Base-by-base conservation (phyloP, 2,329 filamentous ascomycete species). In the Fusarium ambrosium region DNA sequence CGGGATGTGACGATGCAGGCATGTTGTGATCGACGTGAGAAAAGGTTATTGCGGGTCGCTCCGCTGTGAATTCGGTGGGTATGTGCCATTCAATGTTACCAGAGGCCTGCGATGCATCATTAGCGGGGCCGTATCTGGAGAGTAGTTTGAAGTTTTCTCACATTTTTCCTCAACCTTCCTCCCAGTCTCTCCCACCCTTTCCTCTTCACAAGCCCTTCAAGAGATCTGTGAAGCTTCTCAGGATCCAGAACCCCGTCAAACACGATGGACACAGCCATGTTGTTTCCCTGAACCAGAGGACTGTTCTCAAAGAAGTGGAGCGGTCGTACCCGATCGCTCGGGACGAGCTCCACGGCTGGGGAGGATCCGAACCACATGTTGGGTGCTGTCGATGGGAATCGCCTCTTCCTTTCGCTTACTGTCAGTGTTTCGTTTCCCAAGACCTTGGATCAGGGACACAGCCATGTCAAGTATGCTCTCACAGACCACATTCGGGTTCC, bases 281-380 rank as follows among this genome's bases (percentile, higher is more conserved):
- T 70, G 6, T 71, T 69, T 16, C 68, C 64, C 41, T 73, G 58
- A 2, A 69, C 64, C 4, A 73, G 39, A 11, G 66, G 70, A 9
- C 61, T 73, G 22, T 62, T 51, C 22, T 75, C 72, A n/a, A 73
- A 72, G 60, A 61, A 66, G 13, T 75, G 71, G 16, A 75, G 43
- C 8, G 72, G 65, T 7, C 66, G 53, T 7, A 73, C 45, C 27
- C 64, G 48, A 53, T 75, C 72, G 6, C 58, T 59, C 9, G 64
- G 43, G 58, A 71, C 61, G 36, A 29, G 45, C 56, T 68, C 61
- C 61, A 70, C 68, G 51, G 64, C 37, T 10, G 68, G 68, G 59
- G 66, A 51, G 13, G 63, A 51, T 14, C 68, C 68, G 53, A 70
- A 63, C 24, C 45, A 51, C 45, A 51, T 51, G 16, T 51, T 29